Percentiles rank a stretch among this genome's conserved stretches.
Conservation (phyloP, 2,329 filamentous ascomycete genomes). For the Monosporascus ibericus region DNA sequence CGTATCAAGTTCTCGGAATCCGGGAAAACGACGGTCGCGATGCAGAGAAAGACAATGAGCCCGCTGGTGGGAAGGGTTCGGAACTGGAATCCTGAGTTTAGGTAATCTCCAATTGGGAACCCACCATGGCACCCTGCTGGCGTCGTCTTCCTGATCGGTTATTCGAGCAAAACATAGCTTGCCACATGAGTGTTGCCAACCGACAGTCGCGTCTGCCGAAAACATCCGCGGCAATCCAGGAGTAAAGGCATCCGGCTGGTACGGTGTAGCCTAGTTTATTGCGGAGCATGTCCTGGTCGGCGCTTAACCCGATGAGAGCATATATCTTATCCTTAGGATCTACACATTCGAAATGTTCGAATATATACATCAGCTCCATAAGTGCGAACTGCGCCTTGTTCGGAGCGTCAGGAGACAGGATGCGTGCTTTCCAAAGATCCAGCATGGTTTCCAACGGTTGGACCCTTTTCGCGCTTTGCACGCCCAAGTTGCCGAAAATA, state of each 20-base stretch:
- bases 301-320: background rate
- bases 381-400: background rate
- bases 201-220: background rate
- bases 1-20: background rate
- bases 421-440: background rate
- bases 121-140: background rate
- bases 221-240: background rate
- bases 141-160: background rate
- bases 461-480: too few relatives aligned
- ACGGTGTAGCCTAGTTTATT: background rate
- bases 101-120: background rate
- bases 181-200: background rate
- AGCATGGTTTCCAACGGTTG: background rate
- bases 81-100: background rate
- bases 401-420: background rate
- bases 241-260: background rate
- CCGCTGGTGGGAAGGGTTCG: background rate
- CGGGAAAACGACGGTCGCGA: fast-evolving
- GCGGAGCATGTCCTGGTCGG: background rate
- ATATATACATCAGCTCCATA: background rate
- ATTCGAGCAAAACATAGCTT: background rate
- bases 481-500: background rate
- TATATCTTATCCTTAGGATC: background rate
- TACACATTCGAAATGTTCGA: background rate
- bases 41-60: background rate